Percentiles rank a stretch among this genome's conserved stretches.
These are phyloP conservation scores for Limonomyces culmigenus DNA, from an alignment of 1,284 basidiomycete genomes.

Conservation along the genomic window DNA sequence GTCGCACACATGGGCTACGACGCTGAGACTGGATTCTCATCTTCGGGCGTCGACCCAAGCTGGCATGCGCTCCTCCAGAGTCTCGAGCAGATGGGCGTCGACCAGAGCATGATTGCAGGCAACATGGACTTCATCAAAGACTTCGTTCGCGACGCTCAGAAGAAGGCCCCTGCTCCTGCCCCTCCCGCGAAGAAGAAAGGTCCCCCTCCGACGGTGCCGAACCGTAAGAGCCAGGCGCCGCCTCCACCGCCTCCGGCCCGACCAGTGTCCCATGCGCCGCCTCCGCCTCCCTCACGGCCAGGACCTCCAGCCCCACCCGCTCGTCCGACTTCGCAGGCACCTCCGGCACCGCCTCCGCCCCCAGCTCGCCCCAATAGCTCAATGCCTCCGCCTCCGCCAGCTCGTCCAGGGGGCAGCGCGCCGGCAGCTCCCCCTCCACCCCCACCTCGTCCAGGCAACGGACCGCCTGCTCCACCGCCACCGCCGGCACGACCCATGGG, in stretches of 20 bases:
- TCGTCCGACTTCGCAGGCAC: slow-evolving; percentile 7
- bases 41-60: slow-evolving; percentile 80
- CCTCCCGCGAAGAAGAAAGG: slow-evolving; percentile 27
- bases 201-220: slow-evolving; percentile 29
- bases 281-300: slow-evolving; percentile 7
- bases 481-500: slow-evolving; percentile 16
- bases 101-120: slow-evolving; percentile 41
- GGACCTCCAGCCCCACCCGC: slow-evolving; percentile 13
- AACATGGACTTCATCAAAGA: slow-evolving; percentile 86
- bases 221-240: slow-evolving; percentile 19
- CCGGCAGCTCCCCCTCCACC: slow-evolving; percentile 19
- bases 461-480: slow-evolving; percentile 14
- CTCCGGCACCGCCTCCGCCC: slow-evolving; percentile 10
- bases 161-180: slow-evolving; percentile 11
- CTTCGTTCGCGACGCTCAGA: slow-evolving; percentile 51
- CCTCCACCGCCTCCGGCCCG: slow-evolving; percentile 8
- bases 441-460: slow-evolving; percentile 11
- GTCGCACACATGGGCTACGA: slow-evolving; percentile 95
- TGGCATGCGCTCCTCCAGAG: slow-evolving; percentile 72
- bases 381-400: slow-evolving; percentile 16
- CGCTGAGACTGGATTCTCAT: slow-evolving; percentile 71
- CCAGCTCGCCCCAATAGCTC: slow-evolving; percentile 10
- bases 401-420: slow-evolving; percentile 9
- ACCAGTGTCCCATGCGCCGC: slow-evolving; percentile 6
- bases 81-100: slow-evolving; percentile 58